A percentile compares a stretch with the other conserved stretches of the same genome.
These are phyloP conservation scores for Tylopilus subfusipes DNA, from an alignment of 768 basidiomycete genomes.

Conservation along the genomic window DNA sequence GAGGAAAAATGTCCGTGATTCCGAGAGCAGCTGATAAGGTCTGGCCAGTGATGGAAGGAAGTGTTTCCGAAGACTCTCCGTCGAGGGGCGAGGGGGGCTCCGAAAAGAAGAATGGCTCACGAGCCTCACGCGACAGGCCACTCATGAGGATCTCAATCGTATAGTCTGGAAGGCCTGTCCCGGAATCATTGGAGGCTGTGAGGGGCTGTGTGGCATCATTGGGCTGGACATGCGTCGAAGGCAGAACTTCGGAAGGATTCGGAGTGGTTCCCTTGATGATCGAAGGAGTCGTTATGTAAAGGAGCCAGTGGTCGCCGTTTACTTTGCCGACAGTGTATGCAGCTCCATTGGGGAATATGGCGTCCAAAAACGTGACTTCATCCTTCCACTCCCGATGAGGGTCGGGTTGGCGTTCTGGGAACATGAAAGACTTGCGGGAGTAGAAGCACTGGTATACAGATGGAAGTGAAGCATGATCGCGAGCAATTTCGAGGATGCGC, in stretches of 20 bases:
- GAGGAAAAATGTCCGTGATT: constrained; percentile 78
- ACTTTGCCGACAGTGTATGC: constrained; percentile 97
- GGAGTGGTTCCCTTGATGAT: constrained; percentile 27
- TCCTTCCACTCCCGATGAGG: constrained; percentile 93
- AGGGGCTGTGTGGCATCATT: constrained; percentile 8
- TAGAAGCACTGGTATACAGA: constrained; percentile 92
- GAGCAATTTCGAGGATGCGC: constrained; percentile 91
- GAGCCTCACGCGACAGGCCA: constrained; percentile 70
- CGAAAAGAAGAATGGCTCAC: constrained; percentile 69
- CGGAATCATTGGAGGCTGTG: constrained; percentile 10
- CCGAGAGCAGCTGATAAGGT: constrained; percentile 68
- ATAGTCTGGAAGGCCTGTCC: constrained; percentile 53
- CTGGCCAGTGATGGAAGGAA: constrained; percentile 27
- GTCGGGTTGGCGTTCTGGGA: constrained; percentile 90
- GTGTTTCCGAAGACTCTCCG: constrained; percentile 43
- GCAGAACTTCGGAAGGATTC: constrained; percentile 15
- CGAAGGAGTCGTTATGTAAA: constrained; percentile 79
- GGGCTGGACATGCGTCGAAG: constrained; percentile 13
- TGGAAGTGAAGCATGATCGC: constrained; percentile 57
- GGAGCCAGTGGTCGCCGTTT: constrained; percentile 98
- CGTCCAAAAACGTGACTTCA: constrained; percentile 89
- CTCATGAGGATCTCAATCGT: constrained; percentile 99
- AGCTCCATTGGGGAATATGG: constrained; percentile 81
- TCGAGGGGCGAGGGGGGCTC: constrained; percentile 43
- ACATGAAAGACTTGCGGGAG: constrained; percentile 98